These are phyloP conservation scores for Meredithiella fracta DNA, from an alignment of 2,329 filamentous ascomycete species.

Conservation along the genomic window DNA sequence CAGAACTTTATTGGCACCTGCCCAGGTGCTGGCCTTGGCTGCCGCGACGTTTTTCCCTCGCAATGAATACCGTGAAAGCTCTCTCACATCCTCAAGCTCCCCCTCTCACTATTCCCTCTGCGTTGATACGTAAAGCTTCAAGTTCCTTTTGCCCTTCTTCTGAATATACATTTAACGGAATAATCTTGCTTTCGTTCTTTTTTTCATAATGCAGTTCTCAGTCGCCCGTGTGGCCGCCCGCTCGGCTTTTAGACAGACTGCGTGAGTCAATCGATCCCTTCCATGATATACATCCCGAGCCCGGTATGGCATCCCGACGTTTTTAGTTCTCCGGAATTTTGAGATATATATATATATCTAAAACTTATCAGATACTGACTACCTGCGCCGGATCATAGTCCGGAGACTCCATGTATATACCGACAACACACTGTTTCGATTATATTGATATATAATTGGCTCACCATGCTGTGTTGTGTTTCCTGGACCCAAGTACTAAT, in stretches of 20 bases:
- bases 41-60: slow-evolving; percentile 13
- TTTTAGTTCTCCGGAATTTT: not conserved
- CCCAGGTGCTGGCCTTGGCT: slow-evolving; percentile 1
- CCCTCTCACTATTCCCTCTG: slow-evolving; percentile 8
- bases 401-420: not conserved
- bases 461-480: not conserved
- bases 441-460: not conserved
- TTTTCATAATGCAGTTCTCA: slow-evolving; percentile 41
- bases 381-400: not conserved
- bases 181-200: slow-evolving; percentile 8
- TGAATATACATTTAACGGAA: slow-evolving; percentile 7
- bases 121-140: slow-evolving; percentile 5
- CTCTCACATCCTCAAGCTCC: slow-evolving; percentile 5
- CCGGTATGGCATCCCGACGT: not conserved
- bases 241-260: slow-evolving; percentile 38
- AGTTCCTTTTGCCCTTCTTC: slow-evolving; percentile 4
- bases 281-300: not conserved
- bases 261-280: slow-evolving; percentile 19
- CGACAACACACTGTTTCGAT: not conserved
- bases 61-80: slow-evolving; percentile 4
- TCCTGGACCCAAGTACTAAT: too few species aligned
- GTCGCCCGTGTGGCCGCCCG: slow-evolving; percentile 41
- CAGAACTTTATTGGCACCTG: slow-evolving; percentile 12
- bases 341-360: not conserved
- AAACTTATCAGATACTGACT: not conserved